Evolutionary conservation across 2,329 filamentous ascomycete species (phyloP).

Genomic region (Clarireedia monteithiana): DNA sequence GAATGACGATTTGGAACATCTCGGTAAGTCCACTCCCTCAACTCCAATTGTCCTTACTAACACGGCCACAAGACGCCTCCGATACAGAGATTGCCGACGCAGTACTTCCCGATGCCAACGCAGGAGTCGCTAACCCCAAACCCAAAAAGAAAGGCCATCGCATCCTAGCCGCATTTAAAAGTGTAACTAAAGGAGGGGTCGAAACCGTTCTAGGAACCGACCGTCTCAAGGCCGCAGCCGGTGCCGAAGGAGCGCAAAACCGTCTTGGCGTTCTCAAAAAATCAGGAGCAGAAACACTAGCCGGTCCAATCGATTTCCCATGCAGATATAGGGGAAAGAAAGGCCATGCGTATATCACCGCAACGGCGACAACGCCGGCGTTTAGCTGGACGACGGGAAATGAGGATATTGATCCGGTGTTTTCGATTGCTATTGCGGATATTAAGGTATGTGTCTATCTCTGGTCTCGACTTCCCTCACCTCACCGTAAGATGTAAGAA

Average conservation of each 20-base stretch:
- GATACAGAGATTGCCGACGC: slow-evolving; percentile 24
- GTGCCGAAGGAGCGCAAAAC: slow-evolving; percentile 56
- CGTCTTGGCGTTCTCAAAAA: slow-evolving; percentile 58
- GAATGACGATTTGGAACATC: slow-evolving; percentile 43
- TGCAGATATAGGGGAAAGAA: slow-evolving; percentile 62
- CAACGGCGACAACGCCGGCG: slow-evolving; percentile 57
- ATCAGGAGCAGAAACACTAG: slow-evolving; percentile 35
- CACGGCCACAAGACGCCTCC: slow-evolving; percentile 20
- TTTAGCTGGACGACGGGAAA: slow-evolving; percentile 41
- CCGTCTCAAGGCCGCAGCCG: slow-evolving; percentile 52
- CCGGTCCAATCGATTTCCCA: slow-evolving; percentile 71
- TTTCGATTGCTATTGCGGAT: slow-evolving; percentile 63
- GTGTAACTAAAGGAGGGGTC: slow-evolving; percentile 54
- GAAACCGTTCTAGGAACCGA: slow-evolving; percentile 65
- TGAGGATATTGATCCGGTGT: slow-evolving; percentile 51
- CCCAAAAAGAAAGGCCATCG: slow-evolving; percentile 24
- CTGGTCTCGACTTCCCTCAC: not conserved
- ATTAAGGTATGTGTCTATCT: slow-evolving; percentile 36
- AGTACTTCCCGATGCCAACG: slow-evolving; percentile 35
- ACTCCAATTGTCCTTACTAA: slow-evolving; percentile 5
- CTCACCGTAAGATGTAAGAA: too few relatives aligned
- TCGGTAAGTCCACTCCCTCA: slow-evolving; percentile 38
- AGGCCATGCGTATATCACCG: slow-evolving; percentile 64
- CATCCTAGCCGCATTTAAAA: slow-evolving; percentile 56
- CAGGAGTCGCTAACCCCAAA: slow-evolving; percentile 11